Evolutionary conservation across 352 stramenopile genomes (phyloP).

Genomic region (Phytophthora sp.): DNA sequence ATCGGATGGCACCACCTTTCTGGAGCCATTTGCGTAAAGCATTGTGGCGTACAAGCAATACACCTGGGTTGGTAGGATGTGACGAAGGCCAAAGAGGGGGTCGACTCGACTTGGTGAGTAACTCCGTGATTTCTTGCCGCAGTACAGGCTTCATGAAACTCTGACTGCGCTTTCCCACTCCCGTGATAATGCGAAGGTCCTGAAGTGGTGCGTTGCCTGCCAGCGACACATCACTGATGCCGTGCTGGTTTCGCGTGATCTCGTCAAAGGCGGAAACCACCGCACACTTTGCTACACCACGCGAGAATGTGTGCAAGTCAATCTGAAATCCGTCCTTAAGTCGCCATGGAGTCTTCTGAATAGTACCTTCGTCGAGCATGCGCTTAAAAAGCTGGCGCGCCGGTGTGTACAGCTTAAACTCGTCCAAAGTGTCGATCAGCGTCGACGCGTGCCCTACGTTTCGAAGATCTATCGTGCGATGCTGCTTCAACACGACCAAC

Average conservation of each 20-base stretch:
- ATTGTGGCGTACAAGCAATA: slow-evolving; percentile 60
- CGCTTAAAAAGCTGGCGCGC: slow-evolving; percentile 57
- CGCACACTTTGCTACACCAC: slow-evolving; percentile 68
- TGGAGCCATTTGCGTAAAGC: slow-evolving; percentile 61
- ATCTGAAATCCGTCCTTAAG: slow-evolving; percentile 68
- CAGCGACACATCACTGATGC: slow-evolving; percentile 33
- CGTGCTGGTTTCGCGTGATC: slow-evolving; percentile 36
- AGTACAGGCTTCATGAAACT: slow-evolving; percentile 67
- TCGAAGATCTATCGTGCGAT: slow-evolving; percentile 40
- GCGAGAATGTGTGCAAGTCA: slow-evolving; percentile 75
- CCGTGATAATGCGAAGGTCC: slow-evolving; percentile 77
- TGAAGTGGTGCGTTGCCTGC: slow-evolving; percentile 26
- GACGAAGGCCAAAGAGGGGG: slow-evolving; percentile 54
- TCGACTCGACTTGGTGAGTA: slow-evolving; percentile 57
- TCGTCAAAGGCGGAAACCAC: slow-evolving; percentile 70
- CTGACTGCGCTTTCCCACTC: slow-evolving; percentile 68
- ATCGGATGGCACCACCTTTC: slow-evolving; percentile 46
- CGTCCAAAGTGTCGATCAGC: slow-evolving; percentile 65
- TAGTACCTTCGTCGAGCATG: slow-evolving; percentile 47
- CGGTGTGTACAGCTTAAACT: slow-evolving; percentile 52
- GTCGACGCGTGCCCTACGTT: slow-evolving; percentile 59
- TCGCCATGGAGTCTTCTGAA: slow-evolving; percentile 54
- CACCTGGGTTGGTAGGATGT: slow-evolving; percentile 64
- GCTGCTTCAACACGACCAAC: slow-evolving; percentile 51
- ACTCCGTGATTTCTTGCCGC: slow-evolving; percentile 50